A percentile compares a stretch with the other conserved stretches of the same genome.
These are phyloP conservation scores for Hypholoma sublateritium DNA, from an alignment of 768 basidiomycete genomes.

Conservation along the genomic window DNA sequence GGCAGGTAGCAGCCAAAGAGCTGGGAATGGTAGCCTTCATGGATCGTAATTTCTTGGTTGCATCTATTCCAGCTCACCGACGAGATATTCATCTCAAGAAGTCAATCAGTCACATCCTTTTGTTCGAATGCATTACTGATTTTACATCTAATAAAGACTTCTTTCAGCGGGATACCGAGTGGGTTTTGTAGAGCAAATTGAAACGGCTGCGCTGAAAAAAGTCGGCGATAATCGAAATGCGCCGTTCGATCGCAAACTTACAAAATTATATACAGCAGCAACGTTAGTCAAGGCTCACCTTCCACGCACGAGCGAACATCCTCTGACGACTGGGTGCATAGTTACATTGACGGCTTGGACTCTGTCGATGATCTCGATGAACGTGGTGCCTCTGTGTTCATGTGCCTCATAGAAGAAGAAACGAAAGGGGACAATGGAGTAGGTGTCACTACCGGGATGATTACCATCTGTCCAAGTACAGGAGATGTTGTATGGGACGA, in stretches of 20 bases:
- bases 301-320: background rate
- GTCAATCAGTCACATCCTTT: constrained; percentile 33
- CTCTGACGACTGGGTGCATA: constrained; percentile 25
- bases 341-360: constrained; percentile 81
- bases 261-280: constrained; percentile 80
- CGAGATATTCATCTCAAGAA: constrained; percentile 75
- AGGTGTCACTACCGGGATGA: constrained; percentile 61
- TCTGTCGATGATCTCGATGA: constrained; percentile 63
- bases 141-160: constrained; percentile 43
- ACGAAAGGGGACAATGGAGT: constrained; percentile 17
- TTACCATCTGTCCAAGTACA: constrained; percentile 81
- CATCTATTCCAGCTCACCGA: constrained; percentile 71
- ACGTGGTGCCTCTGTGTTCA: constrained; percentile 58
- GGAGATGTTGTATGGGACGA: constrained; percentile 95
- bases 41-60: constrained; percentile 72
- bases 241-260: constrained; percentile 73
- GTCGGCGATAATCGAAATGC: constrained; percentile 70
- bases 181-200: constrained; percentile 78
- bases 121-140: background rate
- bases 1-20: constrained; percentile 71
- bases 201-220: constrained; percentile 90
- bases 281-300: constrained; percentile 57
- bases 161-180: constrained; percentile 80
- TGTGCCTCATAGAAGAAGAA: constrained; percentile 75
- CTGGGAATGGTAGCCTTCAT: constrained; percentile 76